phyloP scores from a whole-genome alignment of 768 basidiomycete species.

The Amyloporia xantha region DNA sequence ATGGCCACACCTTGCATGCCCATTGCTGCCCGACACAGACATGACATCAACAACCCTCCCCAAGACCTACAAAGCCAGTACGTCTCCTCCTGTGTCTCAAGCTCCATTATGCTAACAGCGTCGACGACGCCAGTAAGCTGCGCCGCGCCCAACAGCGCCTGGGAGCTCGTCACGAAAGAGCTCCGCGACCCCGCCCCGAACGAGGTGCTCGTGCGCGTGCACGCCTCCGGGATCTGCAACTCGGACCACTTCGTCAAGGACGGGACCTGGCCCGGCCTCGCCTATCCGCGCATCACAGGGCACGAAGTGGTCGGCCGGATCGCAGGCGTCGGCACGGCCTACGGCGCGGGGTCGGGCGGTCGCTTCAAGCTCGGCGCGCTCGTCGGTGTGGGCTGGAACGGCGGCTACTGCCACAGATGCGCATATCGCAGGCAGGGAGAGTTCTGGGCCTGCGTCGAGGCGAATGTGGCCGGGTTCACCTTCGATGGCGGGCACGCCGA shows the following conservation, averaged over 20 bases:
- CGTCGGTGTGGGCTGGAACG: constrained; percentile 25
- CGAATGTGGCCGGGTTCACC: constrained; percentile 8
- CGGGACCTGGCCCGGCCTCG: constrained; percentile 7
- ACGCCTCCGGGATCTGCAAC: constrained; percentile 11
- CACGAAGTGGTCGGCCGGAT: constrained; percentile 24
- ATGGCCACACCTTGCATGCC: too few species aligned
- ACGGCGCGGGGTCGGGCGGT: constrained; percentile 6
- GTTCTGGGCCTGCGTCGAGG: constrained; percentile 5
- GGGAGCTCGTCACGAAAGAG: constrained; percentile 1
- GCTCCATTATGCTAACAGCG: neutral
- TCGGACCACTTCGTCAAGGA: constrained; percentile 10
- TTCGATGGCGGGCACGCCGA: constrained; percentile 14
- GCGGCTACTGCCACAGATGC: constrained; percentile 21
- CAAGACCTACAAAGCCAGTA: constrained; percentile 5
- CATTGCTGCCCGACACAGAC: too few species aligned
- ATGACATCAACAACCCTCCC: constrained; percentile 1
- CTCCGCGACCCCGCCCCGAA: constrained; percentile 4
- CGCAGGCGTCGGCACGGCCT: constrained; percentile 11
- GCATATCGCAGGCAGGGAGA: constrained; percentile 18
- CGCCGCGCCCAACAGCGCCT: neutral
- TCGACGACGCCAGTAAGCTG: neutral
- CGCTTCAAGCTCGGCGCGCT: constrained; percentile 21
- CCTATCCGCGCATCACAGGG: constrained; percentile 19
- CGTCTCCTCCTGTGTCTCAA: neutral
- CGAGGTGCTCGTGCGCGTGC: constrained; percentile 10